Conservation (phyloP, 176 grass and related monocot species). For the Aegilops umbellulata region DNA sequence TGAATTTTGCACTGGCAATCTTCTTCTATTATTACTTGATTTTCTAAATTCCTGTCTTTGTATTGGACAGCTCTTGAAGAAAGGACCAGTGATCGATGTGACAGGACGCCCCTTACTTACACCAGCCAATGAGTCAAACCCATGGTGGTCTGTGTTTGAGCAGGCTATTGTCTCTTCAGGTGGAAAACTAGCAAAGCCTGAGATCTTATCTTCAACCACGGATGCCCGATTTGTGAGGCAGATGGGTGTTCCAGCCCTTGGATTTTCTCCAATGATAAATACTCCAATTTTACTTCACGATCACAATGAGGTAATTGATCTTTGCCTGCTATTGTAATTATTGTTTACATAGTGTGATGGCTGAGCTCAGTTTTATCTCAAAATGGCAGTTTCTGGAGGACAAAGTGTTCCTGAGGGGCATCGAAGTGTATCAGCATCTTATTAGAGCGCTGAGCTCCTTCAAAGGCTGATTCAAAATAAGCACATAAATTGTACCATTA, state of each 20-base stretch:
- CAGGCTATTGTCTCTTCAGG: conserved; percentile 60
- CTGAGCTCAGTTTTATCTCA: not conserved
- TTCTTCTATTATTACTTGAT: not conserved
- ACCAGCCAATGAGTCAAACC: conserved; percentile 76
- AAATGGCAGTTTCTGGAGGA: conserved; percentile 75
- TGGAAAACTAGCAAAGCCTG: conserved; percentile 68
- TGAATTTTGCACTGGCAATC: not conserved
- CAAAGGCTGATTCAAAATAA: conserved; percentile 12
- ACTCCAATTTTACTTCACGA: conserved; percentile 93
- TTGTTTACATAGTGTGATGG: not conserved
- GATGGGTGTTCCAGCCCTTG: conserved; percentile 74
- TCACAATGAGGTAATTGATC: conserved; percentile 62
- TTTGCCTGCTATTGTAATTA: not conserved
- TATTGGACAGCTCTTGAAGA: conserved; percentile 45
- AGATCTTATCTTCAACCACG: conserved; percentile 80
- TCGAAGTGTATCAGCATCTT: conserved; percentile 78
- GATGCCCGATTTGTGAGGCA: conserved; percentile 82
- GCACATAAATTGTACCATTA: not conserved
- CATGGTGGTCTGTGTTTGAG: conserved; percentile 78
- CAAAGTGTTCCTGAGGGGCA: conserved; percentile 78
- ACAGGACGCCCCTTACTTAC: conserved; percentile 51
- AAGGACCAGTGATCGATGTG: conserved; percentile 52
- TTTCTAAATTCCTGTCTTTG: not conserved
- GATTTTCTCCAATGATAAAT: conserved; percentile 88
- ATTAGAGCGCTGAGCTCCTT: conserved; percentile 76